Conservation (phyloP, 345 rosid species). For the Hibiscus mutabilis region DNA sequence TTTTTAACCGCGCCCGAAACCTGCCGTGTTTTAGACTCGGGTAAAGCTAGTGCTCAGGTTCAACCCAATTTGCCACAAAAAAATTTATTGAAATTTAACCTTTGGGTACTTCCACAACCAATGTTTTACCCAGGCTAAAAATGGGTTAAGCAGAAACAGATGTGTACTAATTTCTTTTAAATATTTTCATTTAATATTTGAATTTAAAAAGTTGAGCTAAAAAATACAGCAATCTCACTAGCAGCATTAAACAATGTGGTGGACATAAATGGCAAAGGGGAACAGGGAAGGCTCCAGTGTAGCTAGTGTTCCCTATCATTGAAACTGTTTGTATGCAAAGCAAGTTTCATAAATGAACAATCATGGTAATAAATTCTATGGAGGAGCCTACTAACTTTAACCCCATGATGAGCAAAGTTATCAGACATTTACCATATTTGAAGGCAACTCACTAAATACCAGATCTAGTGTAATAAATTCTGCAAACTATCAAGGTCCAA, state of each 20-base stretch:
- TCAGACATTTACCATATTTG: no score
- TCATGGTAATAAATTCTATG: neutral
- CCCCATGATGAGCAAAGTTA: no score
- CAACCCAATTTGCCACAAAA: neutral
- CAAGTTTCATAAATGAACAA: conserved; percentile 7
- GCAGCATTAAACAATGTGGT: neutral
- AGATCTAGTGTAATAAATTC: neutral
- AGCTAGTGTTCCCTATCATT: neutral
- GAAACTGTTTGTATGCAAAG: neutral
- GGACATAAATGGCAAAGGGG: neutral
- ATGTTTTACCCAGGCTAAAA: neutral
- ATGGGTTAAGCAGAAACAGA: no score
- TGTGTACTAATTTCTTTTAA: no score
- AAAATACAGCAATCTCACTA: neutral
- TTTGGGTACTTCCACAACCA: conserved; percentile 1
- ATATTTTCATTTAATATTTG: neutral
- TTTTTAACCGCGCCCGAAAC: no score
- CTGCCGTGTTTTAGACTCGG: neutral
- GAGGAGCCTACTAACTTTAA: no score
- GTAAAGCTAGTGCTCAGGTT: neutral
- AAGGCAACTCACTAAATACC: neutral
- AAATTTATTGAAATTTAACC: neutral
- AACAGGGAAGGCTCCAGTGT: neutral
- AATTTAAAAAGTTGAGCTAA: neutral
- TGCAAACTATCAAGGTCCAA: neutral